Evolutionary conservation across 2,329 filamentous ascomycete species (phyloP), one percentile per base, ranked within the genome.

Genomic region (Pseudopithomyces maydicus): DNA sequence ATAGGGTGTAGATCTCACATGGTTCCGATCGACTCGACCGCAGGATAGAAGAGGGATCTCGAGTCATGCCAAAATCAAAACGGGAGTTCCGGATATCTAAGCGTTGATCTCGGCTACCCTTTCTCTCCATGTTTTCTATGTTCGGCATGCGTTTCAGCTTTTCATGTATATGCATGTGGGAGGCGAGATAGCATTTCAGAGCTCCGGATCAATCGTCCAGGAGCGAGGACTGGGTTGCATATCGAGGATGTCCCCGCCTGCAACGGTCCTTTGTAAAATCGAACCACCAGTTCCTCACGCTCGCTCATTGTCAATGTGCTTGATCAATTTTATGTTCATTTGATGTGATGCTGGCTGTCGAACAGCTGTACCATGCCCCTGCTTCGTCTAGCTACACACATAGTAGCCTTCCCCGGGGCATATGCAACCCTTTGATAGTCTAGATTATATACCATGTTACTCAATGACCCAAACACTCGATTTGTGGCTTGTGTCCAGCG

Each of bases 241-340:
- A 76, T 79, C 76, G 76, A 80, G 77, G 78, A 80, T 74, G 74
- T 76, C 77, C 78, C 73, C 70, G 75, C 74, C 68, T 77, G 77
- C 77, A 72, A 74, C 67, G 72, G 72, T 72, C 70, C 68, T 71
- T 75, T 73, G 67, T 73, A 74, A 73, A 68, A 75, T 74, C 70
- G 67, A 74, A 73, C 64, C 66, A 63, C 68, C 71, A 72, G 71
- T 67, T 69, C 66, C 68, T 69, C 66, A 72, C 62, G 57, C 57
- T 71, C 65, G 61, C 62, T 71, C 53, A 54, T 19, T n/a, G n/a
- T 5, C 26, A 32, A 43, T 36, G 22, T 48, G 44, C 33, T 17
- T 26, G 39, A 14, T 26, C 17, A 19, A 33, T 26, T 55, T 38
- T 36, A 14, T 36, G 35, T n/a, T 14, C 10, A 6, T 7, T 41